A percentile compares a stretch with the other conserved stretches of the same genome.
Evolutionary conservation across 345 rosid genomes (phyloP).

Genomic region (Turnera subulata): DNA sequence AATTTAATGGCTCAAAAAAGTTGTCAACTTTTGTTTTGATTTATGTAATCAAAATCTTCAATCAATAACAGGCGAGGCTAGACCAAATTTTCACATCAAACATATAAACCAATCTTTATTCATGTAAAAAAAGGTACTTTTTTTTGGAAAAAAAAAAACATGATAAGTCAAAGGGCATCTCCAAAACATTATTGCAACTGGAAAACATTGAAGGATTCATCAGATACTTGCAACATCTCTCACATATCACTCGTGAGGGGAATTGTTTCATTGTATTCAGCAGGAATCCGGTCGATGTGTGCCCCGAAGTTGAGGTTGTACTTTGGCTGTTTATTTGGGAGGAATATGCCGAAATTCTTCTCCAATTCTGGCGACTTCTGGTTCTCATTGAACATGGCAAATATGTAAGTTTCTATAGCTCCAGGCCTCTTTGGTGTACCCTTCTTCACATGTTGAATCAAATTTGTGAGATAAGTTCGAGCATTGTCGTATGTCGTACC

Average conservation of each 20-base stretch:
- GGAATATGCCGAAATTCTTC: slow-evolving; percentile 32
- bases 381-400: slow-evolving; percentile 40
- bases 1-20: no score
- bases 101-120: no score
- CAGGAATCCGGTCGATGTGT: slow-evolving; percentile 10
- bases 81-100: no score
- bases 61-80: no score
- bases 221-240: not conserved
- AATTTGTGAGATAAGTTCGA: slow-evolving; percentile 21
- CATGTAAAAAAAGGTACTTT: no score
- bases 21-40: no score
- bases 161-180: no score
- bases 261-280: not conserved
- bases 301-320: slow-evolving; percentile 27
- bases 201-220: no score
- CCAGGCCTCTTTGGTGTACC: slow-evolving; percentile 41
- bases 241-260: slow-evolving; percentile 18
- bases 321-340: slow-evolving; percentile 28
- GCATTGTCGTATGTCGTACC: slow-evolving; percentile 23
- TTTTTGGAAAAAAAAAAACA: no score
- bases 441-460: slow-evolving; percentile 24
- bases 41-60: no score
- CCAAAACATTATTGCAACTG: no score
- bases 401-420: slow-evolving; percentile 34
- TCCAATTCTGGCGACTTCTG: slow-evolving; percentile 32